Base-by-base conservation (phyloP, 164 flowering plant genomes). In the Annona squamosa region DNA sequence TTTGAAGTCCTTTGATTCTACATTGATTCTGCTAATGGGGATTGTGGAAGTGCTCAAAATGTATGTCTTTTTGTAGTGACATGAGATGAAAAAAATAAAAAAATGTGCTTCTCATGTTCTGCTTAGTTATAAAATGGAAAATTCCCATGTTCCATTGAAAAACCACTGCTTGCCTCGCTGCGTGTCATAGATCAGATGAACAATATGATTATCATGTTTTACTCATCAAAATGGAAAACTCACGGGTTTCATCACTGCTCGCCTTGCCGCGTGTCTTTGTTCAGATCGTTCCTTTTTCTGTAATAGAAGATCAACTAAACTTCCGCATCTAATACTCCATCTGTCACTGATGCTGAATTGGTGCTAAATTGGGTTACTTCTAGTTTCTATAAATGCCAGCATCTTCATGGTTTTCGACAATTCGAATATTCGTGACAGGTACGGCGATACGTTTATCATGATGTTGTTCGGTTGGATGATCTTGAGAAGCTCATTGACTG, bases 401-500 rank as follows among this genome's bases (percentile, higher is more conserved):
- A 7, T 4, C 46, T 4, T 19, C 19, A 2, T 43, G 44, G 44
- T 13, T 67, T 67, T 42, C 2, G 2, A 48, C 2, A 3, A 57
- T 13, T 43, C 52, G 5, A 71, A 5, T 44, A 19, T 46, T 48
- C 13, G 52, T 16, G n/a, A 2, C 74, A 92, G 98, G 94, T 93
- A 76, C 82, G 98, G 63, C 78, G 98, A 47, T 94, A 94, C 63
- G 95, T 94, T 4, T 94, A 94, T 80, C 92, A 94, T 63, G 90
- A 94, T 62, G 98, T 94, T 4, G 84, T 89, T 47, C 76, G 97
- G 75, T 78, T 90, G 90, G 90, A 85, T 45, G 98, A 94, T 72
- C 88, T 92, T 18, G 90, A 91, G 80, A 94, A 90, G 88, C 88
- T 92, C 77, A 88, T 94, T 3, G 93, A 94, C 75, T 94, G 98